These are phyloP conservation scores for Epithemia pelagica DNA, from an alignment of 108 stramenopile species.

Conservation along the genomic window DNA sequence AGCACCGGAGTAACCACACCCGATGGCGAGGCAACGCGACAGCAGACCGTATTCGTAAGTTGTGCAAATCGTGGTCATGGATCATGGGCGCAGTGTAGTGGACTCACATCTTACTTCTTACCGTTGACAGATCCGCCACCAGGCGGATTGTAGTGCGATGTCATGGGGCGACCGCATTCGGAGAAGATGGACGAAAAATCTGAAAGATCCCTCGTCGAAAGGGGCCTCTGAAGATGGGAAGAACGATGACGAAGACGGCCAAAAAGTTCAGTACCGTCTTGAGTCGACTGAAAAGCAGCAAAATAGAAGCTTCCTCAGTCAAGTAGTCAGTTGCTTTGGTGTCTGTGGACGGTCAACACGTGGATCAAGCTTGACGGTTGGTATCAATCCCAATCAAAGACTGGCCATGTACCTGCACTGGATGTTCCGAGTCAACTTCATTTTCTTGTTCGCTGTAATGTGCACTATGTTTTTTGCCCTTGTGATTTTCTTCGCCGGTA, in stretches of 20 bases:
- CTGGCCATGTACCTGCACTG: slow-evolving; percentile 44
- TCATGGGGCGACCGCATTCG: slow-evolving; percentile 4
- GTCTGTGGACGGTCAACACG: neutral
- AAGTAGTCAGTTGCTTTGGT: neutral
- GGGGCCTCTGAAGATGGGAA: neutral
- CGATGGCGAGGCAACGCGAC: neutral
- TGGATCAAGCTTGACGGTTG: slow-evolving; percentile 2
- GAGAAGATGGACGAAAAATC: neutral
- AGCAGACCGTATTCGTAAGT: slow-evolving; percentile 3
- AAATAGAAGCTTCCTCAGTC: neutral
- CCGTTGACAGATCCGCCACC: slow-evolving; percentile 1
- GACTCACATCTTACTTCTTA: neutral
- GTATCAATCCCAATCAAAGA: slow-evolving; percentile 30
- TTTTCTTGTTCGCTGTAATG: slow-evolving; percentile 37
- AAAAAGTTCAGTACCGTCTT: neutral
- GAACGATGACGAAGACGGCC: neutral
- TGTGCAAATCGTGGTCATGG: neutral
- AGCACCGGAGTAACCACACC: neutral
- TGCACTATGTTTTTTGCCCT: slow-evolving; percentile 29
- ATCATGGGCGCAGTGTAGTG: neutral
- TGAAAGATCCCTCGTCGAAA: neutral
- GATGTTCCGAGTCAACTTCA: slow-evolving; percentile 52
- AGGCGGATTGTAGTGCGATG: neutral
- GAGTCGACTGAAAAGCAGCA: neutral
- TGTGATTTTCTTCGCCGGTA: slow-evolving; percentile 27